Evolutionary conservation across 1,284 basidiomycete species (phyloP).

Genomic region (Phenoliferia sp.): DNA sequence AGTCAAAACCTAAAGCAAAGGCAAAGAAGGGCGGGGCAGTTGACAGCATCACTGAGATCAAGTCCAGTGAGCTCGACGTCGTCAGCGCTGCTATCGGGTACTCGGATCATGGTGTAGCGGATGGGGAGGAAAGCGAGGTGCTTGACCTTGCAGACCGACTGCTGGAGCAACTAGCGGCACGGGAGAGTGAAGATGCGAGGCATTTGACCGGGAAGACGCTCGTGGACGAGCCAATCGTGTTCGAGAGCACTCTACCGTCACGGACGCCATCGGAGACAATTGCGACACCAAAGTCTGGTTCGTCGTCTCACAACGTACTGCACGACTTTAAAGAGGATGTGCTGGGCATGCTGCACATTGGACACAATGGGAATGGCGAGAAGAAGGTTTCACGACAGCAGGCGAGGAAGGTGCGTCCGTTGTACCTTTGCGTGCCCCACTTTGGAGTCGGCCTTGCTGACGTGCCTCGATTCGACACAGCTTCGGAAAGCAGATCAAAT

Average conservation of each 20-base stretch:
- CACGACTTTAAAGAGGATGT: conserved; percentile 25
- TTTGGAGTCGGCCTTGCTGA: neutral
- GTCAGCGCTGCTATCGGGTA: neutral
- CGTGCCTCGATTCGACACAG: neutral
- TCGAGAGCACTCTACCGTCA: neutral
- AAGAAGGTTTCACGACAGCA: conserved; percentile 22
- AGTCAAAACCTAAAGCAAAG: conserved; percentile 16
- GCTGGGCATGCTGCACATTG: conserved; percentile 11
- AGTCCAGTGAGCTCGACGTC: conserved; percentile 21
- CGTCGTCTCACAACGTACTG: neutral
- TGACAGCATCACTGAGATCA: conserved; percentile 13
- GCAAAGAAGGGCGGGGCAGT: conserved; percentile 6
- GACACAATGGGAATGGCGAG: conserved; percentile 3
- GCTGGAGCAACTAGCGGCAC: conserved; percentile 32
- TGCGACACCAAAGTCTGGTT: neutral
- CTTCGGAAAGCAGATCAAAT: neutral
- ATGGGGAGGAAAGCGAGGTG: conserved; percentile 29
- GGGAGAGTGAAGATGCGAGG: conserved; percentile 5
- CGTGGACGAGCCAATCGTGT: too few species aligned
- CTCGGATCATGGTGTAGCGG: conserved; percentile 2
- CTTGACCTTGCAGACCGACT: conserved; percentile 34
- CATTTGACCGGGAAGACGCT: too few species aligned
- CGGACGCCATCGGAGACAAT: too few species aligned
- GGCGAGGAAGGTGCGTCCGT: conserved; percentile 20
- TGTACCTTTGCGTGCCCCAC: neutral